A percentile compares a stretch with the other conserved stretches of the same genome.
Conservation (phyloP, 2,329 filamentous ascomycete species). For the Akanthomyces lecanii region DNA sequence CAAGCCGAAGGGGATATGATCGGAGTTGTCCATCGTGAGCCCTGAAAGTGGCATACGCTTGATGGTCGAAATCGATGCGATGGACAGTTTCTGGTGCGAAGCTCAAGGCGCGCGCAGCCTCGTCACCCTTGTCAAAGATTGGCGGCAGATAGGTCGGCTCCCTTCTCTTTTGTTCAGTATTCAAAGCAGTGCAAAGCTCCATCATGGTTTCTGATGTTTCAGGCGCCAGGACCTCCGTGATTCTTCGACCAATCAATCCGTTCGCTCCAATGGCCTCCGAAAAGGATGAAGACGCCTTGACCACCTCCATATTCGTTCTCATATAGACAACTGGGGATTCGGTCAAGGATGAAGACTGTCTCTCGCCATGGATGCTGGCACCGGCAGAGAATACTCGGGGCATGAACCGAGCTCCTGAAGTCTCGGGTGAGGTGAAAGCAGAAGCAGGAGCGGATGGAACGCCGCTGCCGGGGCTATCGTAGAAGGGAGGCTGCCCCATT, state of each 20-base stretch:
- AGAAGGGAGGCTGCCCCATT: constrained; percentile 2
- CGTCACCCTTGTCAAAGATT: constrained; percentile 54
- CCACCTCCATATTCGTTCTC: constrained; percentile 54
- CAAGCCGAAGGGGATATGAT: constrained; percentile 47
- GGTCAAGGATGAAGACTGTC: background rate
- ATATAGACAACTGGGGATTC: constrained; percentile 54
- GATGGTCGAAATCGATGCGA: constrained; percentile 48
- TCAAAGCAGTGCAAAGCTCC: constrained; percentile 47
- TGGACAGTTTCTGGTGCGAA: constrained; percentile 51
- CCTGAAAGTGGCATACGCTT: constrained; percentile 53
- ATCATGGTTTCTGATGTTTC: constrained; percentile 50
- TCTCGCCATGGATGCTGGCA: background rate
- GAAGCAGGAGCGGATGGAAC: background rate
- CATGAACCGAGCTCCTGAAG: constrained; percentile 25
- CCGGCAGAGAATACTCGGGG: constrained; percentile 36
- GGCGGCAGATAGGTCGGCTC: constrained; percentile 62
- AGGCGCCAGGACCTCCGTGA: constrained; percentile 51
- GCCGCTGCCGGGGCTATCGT: background rate
- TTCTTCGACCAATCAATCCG: constrained; percentile 43
- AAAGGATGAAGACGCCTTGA: constrained; percentile 53
- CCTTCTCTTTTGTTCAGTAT: constrained; percentile 53
- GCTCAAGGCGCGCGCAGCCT: constrained; percentile 51
- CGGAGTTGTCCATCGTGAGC: constrained; percentile 48
- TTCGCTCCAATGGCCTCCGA: constrained; percentile 47
- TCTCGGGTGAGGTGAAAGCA: constrained; percentile 4